Conservation (phyloP, 208 protist genomes). For the Leptomonas seymouri region DNA sequence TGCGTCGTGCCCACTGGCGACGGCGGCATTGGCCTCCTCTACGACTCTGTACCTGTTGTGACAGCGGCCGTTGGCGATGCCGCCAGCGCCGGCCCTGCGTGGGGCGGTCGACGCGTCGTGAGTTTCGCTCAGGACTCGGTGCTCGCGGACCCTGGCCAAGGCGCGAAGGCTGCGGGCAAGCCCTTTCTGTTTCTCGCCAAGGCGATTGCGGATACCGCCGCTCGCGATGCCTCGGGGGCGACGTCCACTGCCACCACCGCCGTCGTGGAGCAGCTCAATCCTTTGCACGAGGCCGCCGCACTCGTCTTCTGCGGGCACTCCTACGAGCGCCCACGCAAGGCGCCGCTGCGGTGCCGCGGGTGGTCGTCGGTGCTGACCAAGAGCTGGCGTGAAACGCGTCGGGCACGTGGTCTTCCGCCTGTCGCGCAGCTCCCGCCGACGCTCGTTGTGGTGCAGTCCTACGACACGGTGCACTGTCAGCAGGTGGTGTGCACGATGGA, state of each 20-base stretch:
- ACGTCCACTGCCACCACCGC: slow-evolving; percentile 16
- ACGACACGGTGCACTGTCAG: slow-evolving; percentile 66
- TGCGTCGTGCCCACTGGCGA: slow-evolving; percentile 54
- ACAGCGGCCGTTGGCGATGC: slow-evolving; percentile 25
- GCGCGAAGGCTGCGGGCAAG: slow-evolving; percentile 17
- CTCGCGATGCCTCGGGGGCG: slow-evolving; percentile 15
- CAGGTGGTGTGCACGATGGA: slow-evolving; percentile 63
- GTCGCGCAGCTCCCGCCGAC: slow-evolving; percentile 69
- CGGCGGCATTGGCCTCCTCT: slow-evolving; percentile 22
- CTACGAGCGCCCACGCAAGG: slow-evolving; percentile 42
- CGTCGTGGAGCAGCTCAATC: slow-evolving; percentile 45
- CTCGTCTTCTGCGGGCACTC: slow-evolving; percentile 67
- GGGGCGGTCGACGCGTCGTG: slow-evolving; percentile 10
- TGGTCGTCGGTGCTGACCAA: slow-evolving; percentile 75
- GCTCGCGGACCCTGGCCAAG: slow-evolving; percentile 31
- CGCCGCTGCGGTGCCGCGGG: slow-evolving; percentile 73
- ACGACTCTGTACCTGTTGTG: slow-evolving; percentile 39
- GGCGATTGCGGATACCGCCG: slow-evolving; percentile 20
- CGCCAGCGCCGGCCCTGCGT: slow-evolving; percentile 13
- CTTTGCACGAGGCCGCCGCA: slow-evolving; percentile 63
- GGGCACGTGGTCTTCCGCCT: slow-evolving; percentile 65
- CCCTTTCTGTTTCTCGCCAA: slow-evolving; percentile 66
- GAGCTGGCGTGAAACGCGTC: slow-evolving; percentile 75
- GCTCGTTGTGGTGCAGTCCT: slow-evolving; percentile 56
- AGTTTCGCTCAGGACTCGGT: slow-evolving; percentile 23